A percentile compares a stretch with the other conserved stretches of the same genome.
Evolutionary conservation across 2,329 filamentous ascomycete species (phyloP).

Genomic region (Cladosporium velox): DNA sequence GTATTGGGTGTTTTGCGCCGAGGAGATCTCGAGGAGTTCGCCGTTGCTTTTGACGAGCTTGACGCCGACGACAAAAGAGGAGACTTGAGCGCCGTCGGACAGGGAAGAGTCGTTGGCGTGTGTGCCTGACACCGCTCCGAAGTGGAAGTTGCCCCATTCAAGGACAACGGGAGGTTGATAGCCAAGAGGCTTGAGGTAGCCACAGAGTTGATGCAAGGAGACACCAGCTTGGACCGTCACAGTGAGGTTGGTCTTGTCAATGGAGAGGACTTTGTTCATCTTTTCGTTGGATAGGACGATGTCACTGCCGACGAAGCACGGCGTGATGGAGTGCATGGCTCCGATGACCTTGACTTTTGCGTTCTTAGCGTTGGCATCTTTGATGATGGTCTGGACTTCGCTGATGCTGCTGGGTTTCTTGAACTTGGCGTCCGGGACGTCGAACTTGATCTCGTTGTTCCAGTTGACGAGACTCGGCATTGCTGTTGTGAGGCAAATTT

Average conservation of each 20-base stretch:
- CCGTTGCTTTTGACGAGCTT: slow-evolving; percentile 20
- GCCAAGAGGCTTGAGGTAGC: slow-evolving; percentile 20
- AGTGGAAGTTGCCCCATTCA: slow-evolving; percentile 24
- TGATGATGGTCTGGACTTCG: slow-evolving; percentile 20
- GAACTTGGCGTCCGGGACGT: slow-evolving; percentile 21
- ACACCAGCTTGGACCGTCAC: slow-evolving; percentile 21
- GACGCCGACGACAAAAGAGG: slow-evolving; percentile 22
- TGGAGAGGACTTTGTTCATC: slow-evolving; percentile 11
- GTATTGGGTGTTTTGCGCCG: slow-evolving; percentile 15
- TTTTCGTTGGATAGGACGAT: slow-evolving; percentile 18
- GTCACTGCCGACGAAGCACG: slow-evolving; percentile 19
- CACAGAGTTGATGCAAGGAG: slow-evolving; percentile 18
- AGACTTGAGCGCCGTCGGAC: slow-evolving; percentile 12
- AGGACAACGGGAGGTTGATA: slow-evolving; percentile 22
- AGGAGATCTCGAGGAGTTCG: slow-evolving; percentile 20
- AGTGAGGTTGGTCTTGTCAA: slow-evolving; percentile 21
- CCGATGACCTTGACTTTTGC: slow-evolving; percentile 22
- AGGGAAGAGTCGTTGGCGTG: slow-evolving; percentile 21
- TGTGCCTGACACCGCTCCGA: slow-evolving; percentile 19
- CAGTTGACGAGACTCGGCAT: slow-evolving; percentile 20
- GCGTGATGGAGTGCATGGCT: slow-evolving; percentile 23
- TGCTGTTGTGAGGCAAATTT: background rate
- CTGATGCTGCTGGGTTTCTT: slow-evolving; percentile 17
- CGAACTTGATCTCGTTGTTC: slow-evolving; percentile 21
- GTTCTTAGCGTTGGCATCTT: slow-evolving; percentile 15